Conservation (phyloP, 768 basidiomycete species). For the Roridomyces roridus region DNA sequence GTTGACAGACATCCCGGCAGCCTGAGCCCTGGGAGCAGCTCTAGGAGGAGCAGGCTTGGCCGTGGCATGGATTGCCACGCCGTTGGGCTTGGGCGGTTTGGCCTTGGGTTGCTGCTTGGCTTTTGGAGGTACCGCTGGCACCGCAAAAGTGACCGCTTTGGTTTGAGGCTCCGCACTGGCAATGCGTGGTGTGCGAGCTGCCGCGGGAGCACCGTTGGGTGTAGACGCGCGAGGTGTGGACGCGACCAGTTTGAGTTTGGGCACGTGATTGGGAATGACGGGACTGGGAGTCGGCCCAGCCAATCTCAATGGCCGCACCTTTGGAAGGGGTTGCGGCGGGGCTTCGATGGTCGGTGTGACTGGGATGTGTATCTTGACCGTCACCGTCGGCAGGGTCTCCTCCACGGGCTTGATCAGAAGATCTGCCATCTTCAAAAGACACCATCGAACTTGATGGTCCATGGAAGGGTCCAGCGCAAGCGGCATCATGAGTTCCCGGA, state of each 20-base stretch:
- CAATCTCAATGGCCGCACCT: slow-evolving; percentile 52
- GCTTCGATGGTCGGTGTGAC: slow-evolving; percentile 72
- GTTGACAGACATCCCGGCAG: slow-evolving; percentile 75
- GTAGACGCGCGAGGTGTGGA: slow-evolving; percentile 25
- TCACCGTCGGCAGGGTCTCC: slow-evolving; percentile 87
- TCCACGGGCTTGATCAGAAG: slow-evolving; percentile 82
- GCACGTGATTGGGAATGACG: slow-evolving; percentile 36
- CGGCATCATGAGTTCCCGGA: slow-evolving; percentile 83
- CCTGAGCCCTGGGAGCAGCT: slow-evolving; percentile 74
- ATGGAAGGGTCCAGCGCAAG: slow-evolving; percentile 79
- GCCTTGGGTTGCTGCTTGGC: slow-evolving; percentile 26
- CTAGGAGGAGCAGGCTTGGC: slow-evolving; percentile 54
- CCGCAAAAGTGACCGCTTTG: slow-evolving; percentile 44
- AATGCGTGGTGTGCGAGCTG: slow-evolving; percentile 22
- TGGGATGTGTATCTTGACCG: slow-evolving; percentile 82
- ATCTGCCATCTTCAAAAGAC: slow-evolving; percentile 90
- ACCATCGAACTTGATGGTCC: slow-evolving; percentile 92
- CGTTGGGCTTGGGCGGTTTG: slow-evolving; percentile 31
- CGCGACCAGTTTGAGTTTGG: slow-evolving; percentile 26
- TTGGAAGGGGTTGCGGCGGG: slow-evolving; percentile 58
- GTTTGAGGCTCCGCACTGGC: slow-evolving; percentile 39
- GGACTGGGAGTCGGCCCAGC: slow-evolving; percentile 46
- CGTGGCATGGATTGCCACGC: slow-evolving; percentile 11
- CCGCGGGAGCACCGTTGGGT: slow-evolving; percentile 28
- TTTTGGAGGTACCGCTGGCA: slow-evolving; percentile 41